These are phyloP conservation scores for Botrytis pseudocinerea DNA, from an alignment of 2,329 filamentous ascomycete species.

Conservation along the genomic window DNA sequence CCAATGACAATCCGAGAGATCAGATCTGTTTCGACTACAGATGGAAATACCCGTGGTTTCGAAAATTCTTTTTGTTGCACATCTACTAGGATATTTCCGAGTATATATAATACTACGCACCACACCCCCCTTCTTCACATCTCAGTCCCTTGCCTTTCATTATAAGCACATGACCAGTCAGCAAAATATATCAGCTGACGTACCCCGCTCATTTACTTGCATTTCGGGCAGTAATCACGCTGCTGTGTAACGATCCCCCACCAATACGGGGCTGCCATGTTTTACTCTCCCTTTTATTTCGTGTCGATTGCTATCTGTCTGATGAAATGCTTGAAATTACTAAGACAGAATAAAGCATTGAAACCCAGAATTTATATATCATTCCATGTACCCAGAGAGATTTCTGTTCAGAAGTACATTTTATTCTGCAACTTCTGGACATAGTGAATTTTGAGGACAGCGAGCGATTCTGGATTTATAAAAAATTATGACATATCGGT, in stretches of 20 bases:
- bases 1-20: background rate
- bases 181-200: background rate
- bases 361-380: background rate
- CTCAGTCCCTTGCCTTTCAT: background rate
- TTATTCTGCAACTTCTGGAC: background rate
- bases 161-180: background rate
- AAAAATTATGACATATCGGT: background rate
- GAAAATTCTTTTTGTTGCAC: background rate
- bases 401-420: background rate
- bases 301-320: background rate
- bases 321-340: background rate
- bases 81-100: background rate
- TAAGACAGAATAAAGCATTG: background rate
- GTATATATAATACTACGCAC: background rate
- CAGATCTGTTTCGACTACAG: accelerated
- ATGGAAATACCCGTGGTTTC: background rate
- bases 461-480: background rate
- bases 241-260: background rate
- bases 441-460: background rate
- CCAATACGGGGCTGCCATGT: background rate
- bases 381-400: background rate
- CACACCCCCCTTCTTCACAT: background rate
- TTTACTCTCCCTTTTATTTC: background rate
- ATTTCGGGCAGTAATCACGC: background rate
- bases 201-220: background rate